Evolutionary conservation across 2,329 filamentous ascomycete species (phyloP), one percentile per base, ranked within the genome.

Genomic region (Paecilomyces dactylethromorphus): DNA sequence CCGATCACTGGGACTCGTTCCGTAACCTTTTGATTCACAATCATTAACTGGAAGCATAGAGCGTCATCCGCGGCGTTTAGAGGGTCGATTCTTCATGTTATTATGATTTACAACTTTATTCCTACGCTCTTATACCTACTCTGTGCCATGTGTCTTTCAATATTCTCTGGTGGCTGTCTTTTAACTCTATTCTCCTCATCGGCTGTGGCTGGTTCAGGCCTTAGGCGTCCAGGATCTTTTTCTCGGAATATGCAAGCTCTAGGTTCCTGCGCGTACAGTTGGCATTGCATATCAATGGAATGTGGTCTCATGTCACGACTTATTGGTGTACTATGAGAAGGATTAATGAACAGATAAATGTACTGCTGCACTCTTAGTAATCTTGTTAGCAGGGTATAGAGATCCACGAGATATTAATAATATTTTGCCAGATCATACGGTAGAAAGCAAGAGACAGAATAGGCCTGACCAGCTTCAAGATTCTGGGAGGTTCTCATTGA

Each of bases 21-120:
- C 81, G 88, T 74, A 97, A 88, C 65, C 86, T 97, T 68, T 69
- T 96, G 21, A 88, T 91, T 83, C 89, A 96, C 75, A 97, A 97
- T 71, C 86, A 82, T 76, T 85, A 69, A 72, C 57, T 54, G 58
- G 55, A 21, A 54, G 50, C 55, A 58, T 45, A 24, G 31, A 24
- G 15, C 12, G 15, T 15, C 39, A 33, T 54, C 24, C 51, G 29
- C 49, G 54, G 58, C 49, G 58, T 56, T 56, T 56, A 56, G 54
- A 53, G 45, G 39, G 32, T 54, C 31, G 22, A 13, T 33, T 55
- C 35, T 33, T 55, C 35, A n/a, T 15, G 24, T 55, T 39, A 45
- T 45, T 45, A 45, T 45, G 39, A 45, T 45, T 21, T 45, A 8
- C 39, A 45, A 8, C 39, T 45, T 18, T 45, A 45, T 45, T 18